These are phyloP conservation scores for Collybia mongolica DNA, from an alignment of 768 basidiomycete genomes.

Conservation along the genomic window DNA sequence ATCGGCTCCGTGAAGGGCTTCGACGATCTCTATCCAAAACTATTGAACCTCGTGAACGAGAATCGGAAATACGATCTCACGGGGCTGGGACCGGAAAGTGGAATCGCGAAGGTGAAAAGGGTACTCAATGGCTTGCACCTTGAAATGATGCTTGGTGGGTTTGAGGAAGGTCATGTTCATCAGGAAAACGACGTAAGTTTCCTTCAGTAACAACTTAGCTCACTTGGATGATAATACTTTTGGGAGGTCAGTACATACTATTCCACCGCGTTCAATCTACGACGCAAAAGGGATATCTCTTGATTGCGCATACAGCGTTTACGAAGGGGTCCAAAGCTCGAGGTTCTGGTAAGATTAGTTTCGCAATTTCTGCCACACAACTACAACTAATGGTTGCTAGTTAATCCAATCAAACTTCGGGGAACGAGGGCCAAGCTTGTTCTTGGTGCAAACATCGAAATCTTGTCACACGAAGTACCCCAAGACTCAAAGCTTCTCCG, in stretches of 20 bases:
- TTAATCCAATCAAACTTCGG: constrained; percentile 80
- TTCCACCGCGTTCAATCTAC: constrained; percentile 89
- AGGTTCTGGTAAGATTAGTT: constrained; percentile 61
- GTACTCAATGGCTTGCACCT: constrained; percentile 84
- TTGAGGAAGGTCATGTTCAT: constrained; percentile 92
- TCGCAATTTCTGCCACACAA: not conserved
- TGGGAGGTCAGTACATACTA: constrained; percentile 74
- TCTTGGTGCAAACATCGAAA: constrained; percentile 71
- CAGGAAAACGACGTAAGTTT: constrained; percentile 89
- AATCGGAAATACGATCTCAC: constrained; percentile 76
- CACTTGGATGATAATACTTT: not conserved
- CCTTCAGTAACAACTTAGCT: not conserved
- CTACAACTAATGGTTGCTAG: constrained; percentile 35
- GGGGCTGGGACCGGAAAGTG: constrained; percentile 51
- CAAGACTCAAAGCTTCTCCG: constrained; percentile 53
- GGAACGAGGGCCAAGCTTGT: constrained; percentile 80
- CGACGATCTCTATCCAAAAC: constrained; percentile 94
- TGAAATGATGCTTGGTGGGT: constrained; percentile 89
- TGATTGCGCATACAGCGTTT: constrained; percentile 93
- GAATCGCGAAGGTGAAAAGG: constrained; percentile 60
- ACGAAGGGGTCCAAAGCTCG: constrained; percentile 77
- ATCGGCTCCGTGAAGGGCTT: constrained; percentile 96
- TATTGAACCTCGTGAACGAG: constrained; percentile 88
- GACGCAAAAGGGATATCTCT: constrained; percentile 88
- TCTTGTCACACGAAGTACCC: constrained; percentile 57